phyloP scores from a whole-genome alignment of 352 stramenopile genomes.

The Phytophthora rubi region DNA sequence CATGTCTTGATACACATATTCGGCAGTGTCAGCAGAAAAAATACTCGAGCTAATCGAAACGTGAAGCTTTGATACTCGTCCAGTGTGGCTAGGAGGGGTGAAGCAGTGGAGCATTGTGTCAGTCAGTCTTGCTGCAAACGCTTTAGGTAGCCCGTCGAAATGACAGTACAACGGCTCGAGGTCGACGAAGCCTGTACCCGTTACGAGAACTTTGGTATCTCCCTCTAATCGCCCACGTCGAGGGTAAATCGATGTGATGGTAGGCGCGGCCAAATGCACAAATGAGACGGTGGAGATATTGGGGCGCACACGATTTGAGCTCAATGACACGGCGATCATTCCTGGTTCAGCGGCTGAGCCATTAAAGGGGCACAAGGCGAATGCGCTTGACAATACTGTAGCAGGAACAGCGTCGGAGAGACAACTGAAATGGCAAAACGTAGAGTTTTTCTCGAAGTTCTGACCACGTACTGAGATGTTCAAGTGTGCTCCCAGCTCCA shows the following conservation, averaged over 20 bases:
- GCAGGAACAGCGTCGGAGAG: constrained; percentile 15
- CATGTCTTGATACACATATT: constrained; percentile 37
- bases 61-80: constrained; percentile 15
- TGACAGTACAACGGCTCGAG: constrained; percentile 33
- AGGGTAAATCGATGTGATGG: constrained; percentile 30
- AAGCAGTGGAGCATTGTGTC: constrained; percentile 30
- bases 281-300: constrained; percentile 19
- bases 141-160: constrained; percentile 25
- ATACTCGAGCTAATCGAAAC: constrained; percentile 35
- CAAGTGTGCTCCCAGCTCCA: constrained; percentile 5
- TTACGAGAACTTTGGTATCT: constrained; percentile 27
- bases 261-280: constrained; percentile 14
- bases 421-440: constrained; percentile 38
- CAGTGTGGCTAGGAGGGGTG: constrained; percentile 27
- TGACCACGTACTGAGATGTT: constrained; percentile 47
- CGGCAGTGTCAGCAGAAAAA: constrained; percentile 20
- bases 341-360: constrained; percentile 1
- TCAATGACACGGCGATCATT: constrained; percentile 22
- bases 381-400: constrained; percentile 17
- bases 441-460: constrained; percentile 28
- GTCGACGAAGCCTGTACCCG: constrained; percentile 21
- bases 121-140: constrained; percentile 14
- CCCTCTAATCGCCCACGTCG: constrained; percentile 24
- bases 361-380: constrained; percentile 34
- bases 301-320: constrained; percentile 15